Base-by-base conservation (phyloP, 2,329 filamentous ascomycete species). In the Taxawa tesnikishii region DNA sequence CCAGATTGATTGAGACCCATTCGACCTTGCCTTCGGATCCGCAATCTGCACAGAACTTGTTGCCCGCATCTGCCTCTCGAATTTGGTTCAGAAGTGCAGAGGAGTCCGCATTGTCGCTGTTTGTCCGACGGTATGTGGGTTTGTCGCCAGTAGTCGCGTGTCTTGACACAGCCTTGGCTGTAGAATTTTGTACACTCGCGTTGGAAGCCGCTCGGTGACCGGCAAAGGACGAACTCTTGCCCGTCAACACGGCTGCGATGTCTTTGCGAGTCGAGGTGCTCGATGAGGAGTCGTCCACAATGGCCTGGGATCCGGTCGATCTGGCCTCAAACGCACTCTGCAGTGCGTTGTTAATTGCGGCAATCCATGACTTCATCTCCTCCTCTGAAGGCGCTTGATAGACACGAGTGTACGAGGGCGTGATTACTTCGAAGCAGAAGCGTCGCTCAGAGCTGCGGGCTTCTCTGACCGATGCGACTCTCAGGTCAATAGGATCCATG, bases 391-490 rank as follows among this genome's bases (percentile, higher is more conserved):
- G 94, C 25, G 88, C 90, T 60, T 98, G 90, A 55, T 96, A 98
- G 11, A 96, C 87, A 34, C 90, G 77, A 47, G 92, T 96, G 56
- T 79, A 96, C 30, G 90, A 83, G 6, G 92, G 92, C 1, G 90
- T 98, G 38, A 98, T 96, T 31, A 98, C 83, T 58, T 98, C 90
- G 46, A 98, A 98, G 58, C 88, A 96, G 56, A 98, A 98, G 4
- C 90, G 75, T 15, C 90, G 74, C 48, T 98, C 92, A 2, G 87
- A 83, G 54, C 92, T 94, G 15, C 90, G 78, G 25, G 92, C 88
- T 60, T 98, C 90, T 36, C 90, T 76, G 11, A 98, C 92, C 11
- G 90, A 96, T 7, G 90, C 90, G 75, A 96, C 90, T 21, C 90
- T 81, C 28, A 98, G 66, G 55, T 98, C 92, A 43, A 98, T 96